Evolutionary conservation across 2,329 filamentous ascomycete genomes (phyloP).

Genomic region (Nakataea oryzae): DNA sequence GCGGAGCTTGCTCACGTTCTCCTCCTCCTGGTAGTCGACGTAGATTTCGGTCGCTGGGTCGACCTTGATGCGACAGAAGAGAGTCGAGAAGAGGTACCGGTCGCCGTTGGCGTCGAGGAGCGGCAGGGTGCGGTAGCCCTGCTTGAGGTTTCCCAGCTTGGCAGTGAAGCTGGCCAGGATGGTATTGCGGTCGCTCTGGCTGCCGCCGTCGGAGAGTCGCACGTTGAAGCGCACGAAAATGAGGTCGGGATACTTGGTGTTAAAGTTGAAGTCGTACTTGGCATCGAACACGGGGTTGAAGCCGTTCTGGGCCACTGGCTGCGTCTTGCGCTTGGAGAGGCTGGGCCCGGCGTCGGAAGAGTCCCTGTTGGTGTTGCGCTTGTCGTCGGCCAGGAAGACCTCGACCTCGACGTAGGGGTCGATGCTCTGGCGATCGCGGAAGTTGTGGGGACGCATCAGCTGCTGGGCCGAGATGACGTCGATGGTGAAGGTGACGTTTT

Average conservation of each 20-base stretch:
- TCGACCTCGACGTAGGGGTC: conserved; percentile 94
- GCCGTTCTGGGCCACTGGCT: conserved; percentile 75
- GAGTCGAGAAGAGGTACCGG: conserved; percentile 85
- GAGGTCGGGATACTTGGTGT: conserved; percentile 88
- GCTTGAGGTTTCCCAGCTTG: conserved; percentile 79
- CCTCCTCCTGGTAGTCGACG: conserved; percentile 33
- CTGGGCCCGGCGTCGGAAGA: conserved; percentile 27
- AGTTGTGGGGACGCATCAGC: conserved; percentile 67
- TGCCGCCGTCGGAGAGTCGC: conserved; percentile 73
- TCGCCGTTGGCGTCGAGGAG: conserved; percentile 83
- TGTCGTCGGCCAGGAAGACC: conserved; percentile 88
- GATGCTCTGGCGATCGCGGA: conserved; percentile 47
- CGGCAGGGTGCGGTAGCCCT: conserved; percentile 87
- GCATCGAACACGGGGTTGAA: conserved; percentile 87
- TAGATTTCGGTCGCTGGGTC: conserved; percentile 46
- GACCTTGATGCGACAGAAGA: conserved; percentile 81
- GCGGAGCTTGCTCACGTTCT: conserved; percentile 43
- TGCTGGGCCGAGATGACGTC: conserved; percentile 91
- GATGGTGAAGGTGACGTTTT: conserved; percentile 74
- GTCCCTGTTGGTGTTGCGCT: conserved; percentile 55
- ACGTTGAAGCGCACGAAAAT: conserved; percentile 92
- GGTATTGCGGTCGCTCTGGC: conserved; percentile 49
- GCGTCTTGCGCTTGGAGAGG: conserved; percentile 63
- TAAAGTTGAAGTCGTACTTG: conserved; percentile 67
- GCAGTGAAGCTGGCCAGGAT: conserved; percentile 83